Base-by-base conservation (phyloP, 2,329 filamentous ascomycete species). In the Colletotrichum truncatum region DNA sequence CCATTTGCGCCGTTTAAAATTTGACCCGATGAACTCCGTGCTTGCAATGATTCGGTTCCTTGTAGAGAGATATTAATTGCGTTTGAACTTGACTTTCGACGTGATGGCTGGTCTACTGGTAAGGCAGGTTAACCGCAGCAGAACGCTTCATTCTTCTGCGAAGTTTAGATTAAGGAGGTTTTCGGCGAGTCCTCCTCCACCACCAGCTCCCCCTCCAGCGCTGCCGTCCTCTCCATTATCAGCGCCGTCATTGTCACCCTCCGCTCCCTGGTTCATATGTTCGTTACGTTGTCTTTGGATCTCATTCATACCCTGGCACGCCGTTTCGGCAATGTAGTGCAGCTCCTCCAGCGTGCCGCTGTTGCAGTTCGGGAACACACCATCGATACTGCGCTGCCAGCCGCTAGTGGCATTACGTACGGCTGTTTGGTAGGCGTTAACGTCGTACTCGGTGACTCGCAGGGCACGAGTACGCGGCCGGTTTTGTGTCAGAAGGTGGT, bases 361-460 rank as follows among this genome's bases (percentile, higher is more conserved):
- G 63, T 82, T 82, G 68, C 76, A 77, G 69, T 83, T 83, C 25
- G 75, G 73, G 62, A 83, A 84, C 5, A 78, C 69, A 32, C 79
- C 80, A 66, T 84, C 81, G 60, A 84, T 78, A 58, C 78, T 78
- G 57, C 74, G 75, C 67, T 78, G 77, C 78, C 80, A 82, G 55
- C 74, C 68, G 12, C 81, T 81, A 2, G 80, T 81, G 4, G 76
- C 72, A 62, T 80, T 81, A 11, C 68, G 71, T n/a, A 79, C 73
- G n/a, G 74, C 73, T 41, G 71, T 71, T 68, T 78, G 76, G 67
- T 80, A 73, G 32, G 78, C 75, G 61, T 76, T 76, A 25, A 73
- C 70, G 52, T 78, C 73, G 70, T 79, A 77, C 43, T 80, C 78
- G 3, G 69, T 71, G 14, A 78, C 73, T 3, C 68, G 62, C 36